Evolutionary conservation across 2,329 filamentous ascomycete genomes (phyloP), one percentile per base, ranked within the genome.

Genomic region (Xylariaceae sp.): DNA sequence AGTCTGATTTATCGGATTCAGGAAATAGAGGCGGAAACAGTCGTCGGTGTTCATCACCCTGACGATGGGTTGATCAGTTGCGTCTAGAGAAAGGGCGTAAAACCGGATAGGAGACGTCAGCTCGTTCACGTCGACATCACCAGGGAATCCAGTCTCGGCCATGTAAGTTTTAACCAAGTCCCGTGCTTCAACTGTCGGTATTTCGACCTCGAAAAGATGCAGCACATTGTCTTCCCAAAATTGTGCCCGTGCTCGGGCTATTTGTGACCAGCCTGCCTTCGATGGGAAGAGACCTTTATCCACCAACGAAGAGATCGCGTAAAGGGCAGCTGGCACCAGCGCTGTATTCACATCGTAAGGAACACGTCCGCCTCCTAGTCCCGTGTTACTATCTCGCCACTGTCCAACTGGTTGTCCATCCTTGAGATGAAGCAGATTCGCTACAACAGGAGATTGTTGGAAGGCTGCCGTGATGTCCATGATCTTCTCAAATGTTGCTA

Each of bases 291-390:
- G 77, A 1, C 78, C 80, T 0, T 75, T 72, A 0, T 70, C 70
- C 1, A 82, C 74, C 1, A 88, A 72, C 0, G 75, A 74, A 2
- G 80, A 78, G 44, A 88, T 85, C 1, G 83, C 78, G 9, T 81
- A 77, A 0, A 88, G 75, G 1, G 82, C 84, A 1, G 85, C 84
- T 0, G 86, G 85, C 0, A 81, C 82, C 0, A 88, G 74, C 0
- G 82, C 85, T 0, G 82, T 82, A 65, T 88, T 88, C 23, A 88
- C 84, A 62, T 87, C 80, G 67, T 84, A 88, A 0, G 85, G 84
- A n/a, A 86, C 82, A 0, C 81, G 77, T 1, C 83, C 85, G 39
- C 83, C 83, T 1, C 82, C 85, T 11, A 88, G 69, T 11, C 86
- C 84, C 53, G 80, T 81, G 0, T 74, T 77, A 13, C 80, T 84